Evolutionary conservation across 148 eudicot genomes (phyloP).

Genomic region (Salicornia ramosissima): DNA sequence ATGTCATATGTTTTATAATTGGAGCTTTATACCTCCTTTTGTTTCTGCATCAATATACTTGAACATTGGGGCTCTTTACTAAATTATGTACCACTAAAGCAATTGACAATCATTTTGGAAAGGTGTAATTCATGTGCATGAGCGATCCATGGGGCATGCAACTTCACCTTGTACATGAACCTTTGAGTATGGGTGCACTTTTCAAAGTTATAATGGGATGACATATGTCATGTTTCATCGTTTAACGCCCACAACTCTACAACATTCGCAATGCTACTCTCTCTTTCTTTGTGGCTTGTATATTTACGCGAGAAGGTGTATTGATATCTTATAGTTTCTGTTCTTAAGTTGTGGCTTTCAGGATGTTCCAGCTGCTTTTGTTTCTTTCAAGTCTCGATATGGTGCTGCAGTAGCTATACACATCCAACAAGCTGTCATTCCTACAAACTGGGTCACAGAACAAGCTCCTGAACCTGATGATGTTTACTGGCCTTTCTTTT

Average conservation of each 20-base stretch:
- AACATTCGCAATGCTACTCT: no score
- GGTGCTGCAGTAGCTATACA: conserved; percentile 64
- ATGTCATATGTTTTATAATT: no score
- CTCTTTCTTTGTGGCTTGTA: not conserved
- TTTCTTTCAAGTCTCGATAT: conserved; percentile 73
- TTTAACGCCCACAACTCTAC: no score
- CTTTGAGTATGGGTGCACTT: no score
- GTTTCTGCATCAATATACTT: not conserved
- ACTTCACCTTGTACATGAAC: no score
- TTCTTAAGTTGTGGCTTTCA: conserved; percentile 21
- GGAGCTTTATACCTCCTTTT: no score
- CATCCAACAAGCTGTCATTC: conserved; percentile 68
- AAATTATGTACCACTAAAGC: not conserved
- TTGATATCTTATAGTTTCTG: conserved; percentile 11
- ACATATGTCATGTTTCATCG: no score
- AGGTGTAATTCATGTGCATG: not conserved
- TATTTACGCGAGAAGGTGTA: not conserved
- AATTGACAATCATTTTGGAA: not conserved
- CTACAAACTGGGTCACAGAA: conserved; percentile 85
- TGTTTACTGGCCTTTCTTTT: conserved; percentile 92
- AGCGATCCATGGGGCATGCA: not conserved
- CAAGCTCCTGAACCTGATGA: conserved; percentile 82
- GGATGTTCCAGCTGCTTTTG: conserved; percentile 94
- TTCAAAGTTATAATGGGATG: no score
- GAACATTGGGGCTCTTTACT: not conserved